Conservation (phyloP, 106 monocot species). For the Vanilla planifolia region DNA sequence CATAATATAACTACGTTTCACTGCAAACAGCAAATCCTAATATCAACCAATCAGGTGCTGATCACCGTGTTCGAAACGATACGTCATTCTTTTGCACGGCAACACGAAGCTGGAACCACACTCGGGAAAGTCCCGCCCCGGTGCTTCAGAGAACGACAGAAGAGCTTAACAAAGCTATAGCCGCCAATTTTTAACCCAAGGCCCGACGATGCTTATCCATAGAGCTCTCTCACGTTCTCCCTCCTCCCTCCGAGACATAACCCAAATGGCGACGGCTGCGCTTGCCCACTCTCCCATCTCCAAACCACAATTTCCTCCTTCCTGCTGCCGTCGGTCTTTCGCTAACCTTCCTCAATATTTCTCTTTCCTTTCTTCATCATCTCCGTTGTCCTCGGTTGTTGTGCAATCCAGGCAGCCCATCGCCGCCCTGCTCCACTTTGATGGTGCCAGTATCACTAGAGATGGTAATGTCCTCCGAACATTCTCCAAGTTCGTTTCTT, state of each 20-base stretch:
- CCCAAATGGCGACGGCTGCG: not conserved
- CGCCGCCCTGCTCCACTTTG: constrained; percentile 58
- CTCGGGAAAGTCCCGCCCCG: not conserved
- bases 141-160: not conserved
- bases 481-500: not conserved
- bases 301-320: constrained; percentile 7
- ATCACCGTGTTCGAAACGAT: no score
- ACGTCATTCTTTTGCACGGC: no score
- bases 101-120: no score
- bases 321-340: not conserved
- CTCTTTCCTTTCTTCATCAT: constrained; percentile 6
- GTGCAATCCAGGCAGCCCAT: constrained; percentile 21
- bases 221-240: not conserved
- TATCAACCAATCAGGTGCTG: no score
- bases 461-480: constrained; percentile 37
- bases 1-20: no score
- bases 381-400: constrained; percentile 7
- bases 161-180: not conserved
- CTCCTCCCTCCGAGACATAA: not conserved
- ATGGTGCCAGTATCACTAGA: constrained; percentile 65
- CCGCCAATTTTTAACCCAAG: not conserved
- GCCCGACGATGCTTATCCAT: not conserved
- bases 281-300: not conserved
- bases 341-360: constrained; percentile 8
- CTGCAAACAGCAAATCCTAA: no score